Evolutionary conservation across 2,329 filamentous ascomycete species (phyloP).

Genomic region (Diplodia mutila): DNA sequence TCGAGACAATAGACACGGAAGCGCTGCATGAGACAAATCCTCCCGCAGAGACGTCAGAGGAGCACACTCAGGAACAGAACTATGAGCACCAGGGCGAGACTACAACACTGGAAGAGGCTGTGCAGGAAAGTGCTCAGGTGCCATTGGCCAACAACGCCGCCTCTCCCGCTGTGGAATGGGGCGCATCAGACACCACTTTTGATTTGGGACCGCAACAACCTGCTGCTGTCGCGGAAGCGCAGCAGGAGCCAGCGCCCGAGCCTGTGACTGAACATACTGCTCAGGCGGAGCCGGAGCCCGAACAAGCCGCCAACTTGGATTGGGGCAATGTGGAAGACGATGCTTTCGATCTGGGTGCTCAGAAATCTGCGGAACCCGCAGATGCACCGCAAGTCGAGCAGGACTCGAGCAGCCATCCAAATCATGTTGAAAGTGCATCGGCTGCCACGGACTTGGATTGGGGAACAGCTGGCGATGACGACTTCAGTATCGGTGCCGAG

Average conservation of each 20-base stretch:
- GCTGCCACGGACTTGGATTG: slow-evolving; percentile 23
- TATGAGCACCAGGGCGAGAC: slow-evolving; percentile 55
- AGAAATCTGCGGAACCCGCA: neutral
- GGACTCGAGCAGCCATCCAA: neutral
- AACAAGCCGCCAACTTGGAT: slow-evolving; percentile 32
- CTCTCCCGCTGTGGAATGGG: slow-evolving; percentile 34
- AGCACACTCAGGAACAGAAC: slow-evolving; percentile 36
- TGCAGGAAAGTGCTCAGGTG: slow-evolving; percentile 47
- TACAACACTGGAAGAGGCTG: slow-evolving; percentile 50
- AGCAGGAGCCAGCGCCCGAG: neutral
- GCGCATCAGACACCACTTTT: slow-evolving; percentile 26
- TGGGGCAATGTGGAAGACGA: slow-evolving; percentile 42
- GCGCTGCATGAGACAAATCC: slow-evolving; percentile 28
- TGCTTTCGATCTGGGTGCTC: slow-evolving; percentile 31
- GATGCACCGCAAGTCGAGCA: neutral
- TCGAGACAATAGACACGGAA: slow-evolving; percentile 25
- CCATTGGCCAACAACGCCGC: slow-evolving; percentile 49
- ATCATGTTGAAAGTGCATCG: slow-evolving; percentile 30
- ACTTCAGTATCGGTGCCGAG: slow-evolving; percentile 11
- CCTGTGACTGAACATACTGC: neutral
- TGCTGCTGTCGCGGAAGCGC: neutral
- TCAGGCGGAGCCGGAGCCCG: neutral
- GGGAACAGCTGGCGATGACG: slow-evolving; percentile 27
- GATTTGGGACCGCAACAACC: slow-evolving; percentile 3
- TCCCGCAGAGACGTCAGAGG: slow-evolving; percentile 28